Evolutionary conservation across 1,284 basidiomycete species (phyloP), one percentile per base, ranked within the genome.

Genomic region (Leccinum angustisporum): DNA sequence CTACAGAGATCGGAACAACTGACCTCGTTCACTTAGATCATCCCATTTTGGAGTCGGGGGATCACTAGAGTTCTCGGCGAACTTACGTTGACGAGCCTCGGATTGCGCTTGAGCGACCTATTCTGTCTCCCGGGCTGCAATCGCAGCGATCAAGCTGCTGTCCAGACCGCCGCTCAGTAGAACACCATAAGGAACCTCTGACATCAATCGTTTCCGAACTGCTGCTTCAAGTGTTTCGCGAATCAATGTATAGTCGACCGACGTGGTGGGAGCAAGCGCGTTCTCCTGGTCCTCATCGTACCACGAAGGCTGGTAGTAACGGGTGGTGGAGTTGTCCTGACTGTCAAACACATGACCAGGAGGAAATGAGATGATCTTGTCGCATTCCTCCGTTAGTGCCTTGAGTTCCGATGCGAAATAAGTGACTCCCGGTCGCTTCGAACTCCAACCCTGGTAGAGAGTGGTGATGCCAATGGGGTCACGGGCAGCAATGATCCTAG

Each of bases 391-490:
- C 70, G 87, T 80, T 66, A 99, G 83, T 7, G 94, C 88, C 77
- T 99, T 99, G 74, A 99, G 87, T 79, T 99, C 97, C 4, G 95
- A 98, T 4, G 97, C 87, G 75, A 99, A 98, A 81, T 90, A 99
- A 61, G 93, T 84, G 33, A 87, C 89, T 56, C 91, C 92, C 11
- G 97, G 96, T 54, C 84, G 83, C 64, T 88, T 85, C 14, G 94
- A 96, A 77, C 84, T 88, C 87, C 91, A 93, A 59, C 97, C 97
- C 79, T 98, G 95, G 80, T 99, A 99, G 25, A 99, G 83, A 11
- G 97, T 98, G 53, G 97, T 99, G 77, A 99, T 95, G 46, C 97
- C 97, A 73, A 99, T 92, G 27, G 97, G 96, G 77, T 99, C 97
- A 60, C 97, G 90, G 25, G 96, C 95, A 60, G 97, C 97, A 71